Percentiles rank a stretch among this genome's conserved stretches.
Conservation (phyloP, 345 rosid genomes). For the Salix caprea region DNA sequence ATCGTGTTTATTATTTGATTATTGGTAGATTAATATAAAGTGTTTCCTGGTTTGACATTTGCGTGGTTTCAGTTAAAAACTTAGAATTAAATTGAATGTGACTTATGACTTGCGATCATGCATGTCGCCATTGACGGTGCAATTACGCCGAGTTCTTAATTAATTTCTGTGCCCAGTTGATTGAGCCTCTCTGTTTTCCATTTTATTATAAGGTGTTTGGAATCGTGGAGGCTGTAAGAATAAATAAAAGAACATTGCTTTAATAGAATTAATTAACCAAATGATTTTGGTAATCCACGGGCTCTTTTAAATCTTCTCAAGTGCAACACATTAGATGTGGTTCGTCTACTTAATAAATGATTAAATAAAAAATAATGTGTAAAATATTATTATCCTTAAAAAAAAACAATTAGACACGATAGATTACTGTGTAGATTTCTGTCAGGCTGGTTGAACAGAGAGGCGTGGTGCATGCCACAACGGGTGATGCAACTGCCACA, state of each 20-base stretch:
- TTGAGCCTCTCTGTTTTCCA: background rate
- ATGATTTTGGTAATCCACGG: too few species aligned
- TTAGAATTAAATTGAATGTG: background rate
- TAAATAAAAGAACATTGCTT: background rate
- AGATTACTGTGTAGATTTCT: background rate
- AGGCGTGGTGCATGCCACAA: background rate
- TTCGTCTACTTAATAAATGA: too few species aligned
- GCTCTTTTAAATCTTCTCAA: too few species aligned
- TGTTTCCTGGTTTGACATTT: background rate
- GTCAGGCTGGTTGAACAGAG: background rate
- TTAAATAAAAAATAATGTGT: too few species aligned
- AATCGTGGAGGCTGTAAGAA: background rate
- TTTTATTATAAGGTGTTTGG: background rate
- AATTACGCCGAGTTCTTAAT: background rate
- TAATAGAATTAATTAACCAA: too few species aligned
- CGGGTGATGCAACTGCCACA: background rate
- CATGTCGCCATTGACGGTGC: background rate
- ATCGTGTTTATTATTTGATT: background rate
- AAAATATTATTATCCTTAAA: background rate
- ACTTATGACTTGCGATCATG: background rate
- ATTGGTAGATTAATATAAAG: background rate
- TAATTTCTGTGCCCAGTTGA: background rate
- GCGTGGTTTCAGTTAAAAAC: background rate
- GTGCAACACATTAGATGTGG: too few species aligned
- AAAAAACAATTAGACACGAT: background rate